Percentiles rank a stretch among this genome's conserved stretches.
Conservation (phyloP, 352 stramenopile species). For the Phytophthora rubi region DNA sequence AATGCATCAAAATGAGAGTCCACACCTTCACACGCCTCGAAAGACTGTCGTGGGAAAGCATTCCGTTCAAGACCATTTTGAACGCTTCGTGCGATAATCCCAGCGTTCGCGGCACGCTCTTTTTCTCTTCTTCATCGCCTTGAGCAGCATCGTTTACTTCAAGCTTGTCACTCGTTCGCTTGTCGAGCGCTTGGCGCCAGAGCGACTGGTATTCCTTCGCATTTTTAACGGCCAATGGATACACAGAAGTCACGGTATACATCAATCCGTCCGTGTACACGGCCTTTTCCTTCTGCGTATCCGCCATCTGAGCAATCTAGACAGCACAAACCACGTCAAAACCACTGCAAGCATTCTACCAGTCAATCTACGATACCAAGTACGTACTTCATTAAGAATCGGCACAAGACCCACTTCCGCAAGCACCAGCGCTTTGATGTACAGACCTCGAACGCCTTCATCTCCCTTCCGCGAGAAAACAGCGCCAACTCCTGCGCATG, state of each 20-base stretch:
- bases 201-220: conserved; percentile 51
- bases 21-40: conserved; percentile 66
- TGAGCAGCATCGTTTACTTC: not conserved
- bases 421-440: conserved; percentile 59
- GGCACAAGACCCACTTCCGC: conserved; percentile 53
- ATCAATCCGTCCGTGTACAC: conserved; percentile 67
- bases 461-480: conserved; percentile 67
- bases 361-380: not conserved
- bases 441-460: conserved; percentile 43
- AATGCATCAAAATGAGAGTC: conserved; percentile 65
- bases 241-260: conserved; percentile 51
- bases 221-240: conserved; percentile 57
- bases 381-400: conserved; percentile 58
- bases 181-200: conserved; percentile 53
- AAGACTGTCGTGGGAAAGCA: conserved; percentile 58
- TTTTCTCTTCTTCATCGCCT: conserved; percentile 13
- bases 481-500: conserved; percentile 39
- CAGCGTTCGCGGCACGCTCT: not conserved
- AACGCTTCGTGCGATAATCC: conserved; percentile 45
- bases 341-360: not conserved
- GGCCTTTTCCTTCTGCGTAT: conserved; percentile 40
- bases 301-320: conserved; percentile 46
- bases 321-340: not conserved
- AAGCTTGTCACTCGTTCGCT: not conserved
- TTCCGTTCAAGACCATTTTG: conserved; percentile 45